Percentiles rank a stretch among this genome's conserved stretches.
Evolutionary conservation across 192 early-diverging fungal species (phyloP).

Genomic region (Coemansia sp.): DNA sequence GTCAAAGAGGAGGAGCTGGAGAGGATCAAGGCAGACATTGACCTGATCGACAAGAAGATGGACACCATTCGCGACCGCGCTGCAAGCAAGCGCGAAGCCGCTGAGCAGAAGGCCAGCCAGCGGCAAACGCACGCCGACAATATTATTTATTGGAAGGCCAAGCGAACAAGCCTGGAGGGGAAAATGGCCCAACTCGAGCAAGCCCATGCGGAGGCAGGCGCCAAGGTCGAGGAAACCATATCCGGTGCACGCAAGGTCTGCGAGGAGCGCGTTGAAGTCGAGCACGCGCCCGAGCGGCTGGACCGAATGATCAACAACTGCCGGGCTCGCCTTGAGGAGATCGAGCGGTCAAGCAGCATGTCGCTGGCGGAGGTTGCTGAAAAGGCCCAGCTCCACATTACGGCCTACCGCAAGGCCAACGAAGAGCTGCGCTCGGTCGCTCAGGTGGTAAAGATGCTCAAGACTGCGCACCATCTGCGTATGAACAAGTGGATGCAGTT

Average conservation of each 20-base stretch:
- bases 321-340: conserved; percentile 54
- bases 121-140: conserved; percentile 36
- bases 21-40: conserved; percentile 17
- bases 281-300: conserved; percentile 47
- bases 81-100: conserved; percentile 25
- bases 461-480: conserved; percentile 59
- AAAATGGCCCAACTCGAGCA: conserved; percentile 16
- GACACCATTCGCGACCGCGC: conserved; percentile 27
- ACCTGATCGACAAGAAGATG: conserved; percentile 35
- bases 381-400: conserved; percentile 53
- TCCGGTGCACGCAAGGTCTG: conserved; percentile 58
- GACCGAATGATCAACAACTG: conserved; percentile 62
- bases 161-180: conserved; percentile 41
- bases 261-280: conserved; percentile 61
- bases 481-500: conserved; percentile 66
- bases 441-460: conserved; percentile 55
- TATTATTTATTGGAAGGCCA: conserved; percentile 59
- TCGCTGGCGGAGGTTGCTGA: conserved; percentile 62
- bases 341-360: conserved; percentile 60
- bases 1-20: conserved; percentile 46
- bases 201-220: conserved; percentile 25
- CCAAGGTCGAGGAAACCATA: conserved; percentile 48
- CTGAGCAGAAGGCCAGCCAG: conserved; percentile 32
- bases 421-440: conserved; percentile 53
- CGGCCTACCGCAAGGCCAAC: conserved; percentile 58